Base-by-base conservation (phyloP, 1,284 basidiomycete genomes). In the Boletellus deceptivus region DNA sequence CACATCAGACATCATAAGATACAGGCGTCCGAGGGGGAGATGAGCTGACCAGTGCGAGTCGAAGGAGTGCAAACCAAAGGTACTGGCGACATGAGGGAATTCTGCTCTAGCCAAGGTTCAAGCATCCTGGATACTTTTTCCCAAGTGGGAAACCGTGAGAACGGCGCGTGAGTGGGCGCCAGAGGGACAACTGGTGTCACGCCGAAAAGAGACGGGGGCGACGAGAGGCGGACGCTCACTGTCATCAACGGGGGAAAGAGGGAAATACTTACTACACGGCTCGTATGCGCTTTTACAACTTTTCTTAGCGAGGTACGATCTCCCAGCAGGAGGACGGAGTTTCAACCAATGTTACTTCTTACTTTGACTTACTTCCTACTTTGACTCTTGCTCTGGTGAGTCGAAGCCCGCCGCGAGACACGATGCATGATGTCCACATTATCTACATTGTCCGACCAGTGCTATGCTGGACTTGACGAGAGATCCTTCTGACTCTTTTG, bases 361-460 rank as follows among this genome's bases (percentile, higher is more conserved):
- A 2, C 20, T 20, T 20, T 29, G 17, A 11, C 17, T 22, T 29
- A 13, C 3, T 22, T 22, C 20, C 4, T 20, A 2, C 20, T 20
- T 20, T 29, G 17, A 11, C 17, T 22, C 27, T 39, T 17, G 11
- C 11, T 34, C 29, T 40, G 55, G 68, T 66, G 61, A 68, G 64
- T 64, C 18, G 7, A 40, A 10, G 10, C 39, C 24, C 43, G 22
- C 2, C 5, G 22, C 22, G 18, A 20, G 20, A 20, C 4, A 4
- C 20, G 20, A 45, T 16, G 69, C 71, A 77, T 88, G 84, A 79
- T 80, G 78, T 60, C 65, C 69, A 64, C 60, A 70, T 87, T 89
- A 89, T 90, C 88, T 90, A 90, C 87, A 90, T 90, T 89, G 87
- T 89, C 88, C 61, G 80, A 90, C 75, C 72, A 69, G 72, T 64